These are phyloP conservation scores for Globisporangium recalcitrans DNA, from an alignment of 352 stramenopile species.

Conservation along the genomic window DNA sequence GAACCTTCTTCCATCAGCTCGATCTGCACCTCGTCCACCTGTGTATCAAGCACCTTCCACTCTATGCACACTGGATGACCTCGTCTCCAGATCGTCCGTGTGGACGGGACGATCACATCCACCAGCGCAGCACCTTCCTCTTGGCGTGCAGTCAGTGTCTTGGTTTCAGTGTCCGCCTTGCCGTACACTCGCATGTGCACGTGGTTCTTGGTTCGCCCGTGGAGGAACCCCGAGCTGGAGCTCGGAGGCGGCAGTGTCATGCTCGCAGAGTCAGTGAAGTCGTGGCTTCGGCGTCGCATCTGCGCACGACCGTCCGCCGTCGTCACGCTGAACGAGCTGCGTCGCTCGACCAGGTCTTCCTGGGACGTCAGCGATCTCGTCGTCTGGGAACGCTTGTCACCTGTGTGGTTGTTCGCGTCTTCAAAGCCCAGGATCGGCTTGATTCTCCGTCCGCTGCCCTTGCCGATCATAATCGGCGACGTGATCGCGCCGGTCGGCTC, in stretches of 20 bases:
- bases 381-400: conserved; percentile 1
- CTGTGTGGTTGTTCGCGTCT: conserved; percentile 21
- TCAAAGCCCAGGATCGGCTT: conserved; percentile 13
- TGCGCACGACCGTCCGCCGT: conserved; percentile 35
- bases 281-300: conserved; percentile 42
- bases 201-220: conserved; percentile 24
- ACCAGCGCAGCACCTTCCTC: conserved; percentile 38
- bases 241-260: conserved; percentile 22
- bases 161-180: conserved; percentile 22
- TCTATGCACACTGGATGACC: conserved; percentile 65
- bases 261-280: conserved; percentile 29
- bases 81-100: conserved; percentile 61
- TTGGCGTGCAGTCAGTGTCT: conserved; percentile 25
- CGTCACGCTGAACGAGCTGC: conserved; percentile 39
- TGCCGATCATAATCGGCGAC: conserved; percentile 11
- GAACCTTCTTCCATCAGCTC: conserved; percentile 65
- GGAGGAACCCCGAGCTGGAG: conserved; percentile 12
- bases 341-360: conserved; percentile 33
- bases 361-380: conserved; percentile 35
- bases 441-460: conserved; percentile 1
- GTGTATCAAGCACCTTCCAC: conserved; percentile 61
- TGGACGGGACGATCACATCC: conserved; percentile 31
- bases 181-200: conserved; percentile 60
- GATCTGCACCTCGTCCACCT: conserved; percentile 48
- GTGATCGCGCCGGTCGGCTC: conserved; percentile 19